Evolutionary conservation across 192 early-diverging fungal genomes (phyloP).

Genomic region (Gaertneriomyces sp.): DNA sequence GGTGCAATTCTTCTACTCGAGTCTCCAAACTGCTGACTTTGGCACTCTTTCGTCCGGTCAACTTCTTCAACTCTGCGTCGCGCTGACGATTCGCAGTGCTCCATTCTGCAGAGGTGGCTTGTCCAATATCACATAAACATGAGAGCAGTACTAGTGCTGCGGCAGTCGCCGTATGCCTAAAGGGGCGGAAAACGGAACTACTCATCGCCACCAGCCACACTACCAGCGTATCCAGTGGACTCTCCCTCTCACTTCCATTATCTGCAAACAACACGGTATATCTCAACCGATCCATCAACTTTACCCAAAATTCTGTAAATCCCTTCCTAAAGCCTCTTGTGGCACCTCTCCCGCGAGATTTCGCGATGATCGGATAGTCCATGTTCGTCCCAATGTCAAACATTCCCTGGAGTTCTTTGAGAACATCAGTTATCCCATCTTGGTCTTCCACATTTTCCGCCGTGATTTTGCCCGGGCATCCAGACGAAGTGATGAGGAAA

Average conservation of each 20-base stretch:
- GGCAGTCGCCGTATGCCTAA: conserved; percentile 84
- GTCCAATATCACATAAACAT: conserved; percentile 65
- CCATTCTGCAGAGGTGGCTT: conserved; percentile 57
- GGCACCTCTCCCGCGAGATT: conserved; percentile 30
- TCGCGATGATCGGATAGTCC: conserved; percentile 80
- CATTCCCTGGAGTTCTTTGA: conserved; percentile 58
- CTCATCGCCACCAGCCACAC: conserved; percentile 42
- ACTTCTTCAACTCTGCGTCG: conserved; percentile 51
- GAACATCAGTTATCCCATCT: conserved; percentile 45
- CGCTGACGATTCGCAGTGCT: conserved; percentile 68
- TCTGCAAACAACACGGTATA: conserved; percentile 50
- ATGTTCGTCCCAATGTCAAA: conserved; percentile 50
- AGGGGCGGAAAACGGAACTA: conserved; percentile 77
- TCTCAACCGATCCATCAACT: conserved; percentile 30
- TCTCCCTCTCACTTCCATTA: conserved; percentile 27
- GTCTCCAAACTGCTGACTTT: conserved; percentile 36
- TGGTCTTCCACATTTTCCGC: conserved; percentile 48
- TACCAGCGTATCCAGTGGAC: conserved; percentile 34
- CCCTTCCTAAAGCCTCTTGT: conserved; percentile 62
- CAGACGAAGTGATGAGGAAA: conserved; percentile 56
- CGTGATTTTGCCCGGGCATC: conserved; percentile 20
- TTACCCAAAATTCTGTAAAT: conserved; percentile 64
- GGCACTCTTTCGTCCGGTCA: conserved; percentile 14
- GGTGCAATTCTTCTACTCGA: conserved; percentile 43
- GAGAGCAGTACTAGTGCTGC: conserved; percentile 64